Evolutionary conservation across 768 basidiomycete genomes (phyloP), one percentile per base, ranked within the genome.

Genomic region (Hemileccinum impolitum): DNA sequence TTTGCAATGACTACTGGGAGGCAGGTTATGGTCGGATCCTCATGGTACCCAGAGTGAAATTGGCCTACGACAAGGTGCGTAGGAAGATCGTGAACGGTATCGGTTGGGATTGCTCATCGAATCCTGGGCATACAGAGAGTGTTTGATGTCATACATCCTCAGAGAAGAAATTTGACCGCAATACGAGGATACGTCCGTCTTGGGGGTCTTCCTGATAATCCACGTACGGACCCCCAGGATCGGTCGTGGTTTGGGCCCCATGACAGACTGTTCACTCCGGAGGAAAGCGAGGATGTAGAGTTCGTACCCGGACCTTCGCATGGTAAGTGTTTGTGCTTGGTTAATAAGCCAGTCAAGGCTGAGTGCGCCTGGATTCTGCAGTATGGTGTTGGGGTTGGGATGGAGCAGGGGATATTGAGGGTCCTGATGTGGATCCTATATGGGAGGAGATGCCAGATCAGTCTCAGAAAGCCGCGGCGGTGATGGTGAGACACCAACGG

Each of bases 301-400:
- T 98, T 98, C 70, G 65, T 73, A 17, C 74, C 85, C 3, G 93
- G 94, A 15, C 95, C 95, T 14, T 80, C 85, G 49, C 78, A 91
- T 56, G 95, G 94, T 97, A 37, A 45, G 63, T 52, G 34, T 4
- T 25, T 10, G 15, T 35, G 14, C 19, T 32, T 41, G n/a, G 46
- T 37, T 40, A 0, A 19, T 13, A 7, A 2, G 3, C 1, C 15
- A 5, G 18, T 19, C 12, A 17, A 30, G 48, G 41, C 44, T 61
- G 36, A 61, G 13, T 35, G n/a, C 28, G 11, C 17, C 31, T 30
- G 39, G 10, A 31, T 52, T 41, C 1, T 23, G 35, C 61, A 96
- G 95, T 98, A 12, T 97, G 95, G 95, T 98, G 95, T 65, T 97
- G 95, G 95, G 95, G 95, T 17, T 99, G 95, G 95, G 95, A 99